phyloP scores from a whole-genome alignment of 2,329 filamentous ascomycete genomes.

The Aciculosporium take region DNA sequence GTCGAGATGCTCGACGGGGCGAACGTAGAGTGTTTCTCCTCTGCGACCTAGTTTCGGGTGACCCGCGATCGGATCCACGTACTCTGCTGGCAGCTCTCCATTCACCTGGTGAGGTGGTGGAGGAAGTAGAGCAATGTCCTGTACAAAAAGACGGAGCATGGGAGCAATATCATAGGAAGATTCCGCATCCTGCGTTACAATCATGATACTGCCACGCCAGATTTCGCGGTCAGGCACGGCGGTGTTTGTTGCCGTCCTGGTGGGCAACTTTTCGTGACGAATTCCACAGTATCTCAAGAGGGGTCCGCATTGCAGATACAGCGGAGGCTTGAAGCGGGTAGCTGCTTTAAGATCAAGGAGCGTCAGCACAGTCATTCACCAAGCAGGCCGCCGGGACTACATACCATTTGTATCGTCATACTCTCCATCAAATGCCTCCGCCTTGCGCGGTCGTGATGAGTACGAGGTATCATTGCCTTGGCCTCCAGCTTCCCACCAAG shows the following conservation, averaged over 20 bases:
- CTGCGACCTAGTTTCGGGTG: slow-evolving; percentile 73
- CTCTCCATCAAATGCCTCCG: slow-evolving; percentile 52
- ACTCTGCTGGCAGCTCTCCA: slow-evolving; percentile 59
- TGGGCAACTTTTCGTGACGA: slow-evolving; percentile 41
- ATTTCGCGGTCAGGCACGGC: slow-evolving; percentile 49
- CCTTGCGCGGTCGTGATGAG: slow-evolving; percentile 35
- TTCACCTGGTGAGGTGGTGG: slow-evolving; percentile 57
- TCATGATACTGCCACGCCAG: slow-evolving; percentile 91
- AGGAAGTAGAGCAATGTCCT: slow-evolving; percentile 69
- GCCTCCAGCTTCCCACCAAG: slow-evolving; percentile 64
- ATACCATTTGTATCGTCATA: slow-evolving; percentile 49
- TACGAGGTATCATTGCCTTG: slow-evolving; percentile 32
- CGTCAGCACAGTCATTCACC: neutral
- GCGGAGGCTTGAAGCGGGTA: slow-evolving; percentile 65
- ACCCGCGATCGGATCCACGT: slow-evolving; percentile 79
- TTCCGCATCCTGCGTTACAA: slow-evolving; percentile 73
- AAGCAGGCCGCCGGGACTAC: slow-evolving; percentile 8
- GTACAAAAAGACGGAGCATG: slow-evolving; percentile 69
- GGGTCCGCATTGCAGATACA: slow-evolving; percentile 84
- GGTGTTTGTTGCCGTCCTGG: slow-evolving; percentile 13
- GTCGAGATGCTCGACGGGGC: slow-evolving; percentile 74
- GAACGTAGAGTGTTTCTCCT: slow-evolving; percentile 76
- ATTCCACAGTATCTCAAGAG: slow-evolving; percentile 82
- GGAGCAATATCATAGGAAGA: slow-evolving; percentile 74
- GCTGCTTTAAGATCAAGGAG: slow-evolving; percentile 24